Conservation (phyloP, 805 yeast genomes). For the Martiniozyma abietophila region DNA sequence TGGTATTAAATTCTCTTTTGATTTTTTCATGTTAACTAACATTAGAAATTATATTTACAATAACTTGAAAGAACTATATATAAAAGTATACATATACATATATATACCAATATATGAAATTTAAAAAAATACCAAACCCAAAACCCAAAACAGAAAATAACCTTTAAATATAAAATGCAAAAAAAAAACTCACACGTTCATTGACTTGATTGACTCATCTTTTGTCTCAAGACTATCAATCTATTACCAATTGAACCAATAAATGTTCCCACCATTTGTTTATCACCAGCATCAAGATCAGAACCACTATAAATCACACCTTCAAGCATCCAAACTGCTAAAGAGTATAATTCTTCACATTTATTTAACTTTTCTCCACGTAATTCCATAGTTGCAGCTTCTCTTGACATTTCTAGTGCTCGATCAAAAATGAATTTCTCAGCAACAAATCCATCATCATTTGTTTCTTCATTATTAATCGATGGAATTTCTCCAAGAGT, state of each 20-base stretch:
- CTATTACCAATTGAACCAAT: constrained; percentile 77
- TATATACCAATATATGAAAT: too few species aligned
- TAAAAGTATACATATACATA: too few species aligned
- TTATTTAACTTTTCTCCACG: constrained; percentile 56
- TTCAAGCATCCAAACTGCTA: constrained; percentile 93
- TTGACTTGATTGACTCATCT: constrained; percentile 27
- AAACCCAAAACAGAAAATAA: too few species aligned
- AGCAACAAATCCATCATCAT: constrained; percentile 39
- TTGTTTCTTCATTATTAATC: neutral
- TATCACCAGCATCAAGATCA: constrained; percentile 63
- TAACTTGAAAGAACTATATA: too few species aligned
- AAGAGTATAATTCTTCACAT: constrained; percentile 83
- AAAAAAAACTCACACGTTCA: too few species aligned
- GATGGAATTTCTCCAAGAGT: constrained; percentile 28
- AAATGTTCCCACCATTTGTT: constrained; percentile 67
- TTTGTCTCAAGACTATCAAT: constrained; percentile 58
- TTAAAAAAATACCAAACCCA: too few species aligned
- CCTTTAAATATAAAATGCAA: too few species aligned
- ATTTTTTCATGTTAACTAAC: too few species aligned
- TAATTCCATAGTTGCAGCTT: constrained; percentile 84
- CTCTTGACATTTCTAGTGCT: constrained; percentile 85
- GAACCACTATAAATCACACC: constrained; percentile 51
- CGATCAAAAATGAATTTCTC: constrained; percentile 87
- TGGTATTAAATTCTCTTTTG: too few species aligned
- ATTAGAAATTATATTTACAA: too few species aligned